These are phyloP conservation scores for Xylariaceae sp. DNA, from an alignment of 2,329 filamentous ascomycete species.

Conservation along the genomic window DNA sequence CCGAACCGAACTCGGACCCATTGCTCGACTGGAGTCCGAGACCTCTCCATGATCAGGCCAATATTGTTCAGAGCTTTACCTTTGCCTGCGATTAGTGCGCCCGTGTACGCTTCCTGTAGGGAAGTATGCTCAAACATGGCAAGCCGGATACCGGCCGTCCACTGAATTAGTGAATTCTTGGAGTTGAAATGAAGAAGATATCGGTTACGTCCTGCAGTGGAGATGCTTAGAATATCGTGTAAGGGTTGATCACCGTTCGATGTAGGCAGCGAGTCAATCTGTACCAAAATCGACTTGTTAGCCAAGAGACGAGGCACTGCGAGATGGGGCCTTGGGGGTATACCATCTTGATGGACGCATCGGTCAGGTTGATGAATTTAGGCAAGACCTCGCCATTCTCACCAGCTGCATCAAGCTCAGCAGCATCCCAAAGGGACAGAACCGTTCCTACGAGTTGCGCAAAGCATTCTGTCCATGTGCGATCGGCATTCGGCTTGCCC, in stretches of 20 bases:
- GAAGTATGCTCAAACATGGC: conserved; percentile 92
- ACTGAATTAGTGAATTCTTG: conserved; percentile 85
- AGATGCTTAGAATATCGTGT: conserved; percentile 92
- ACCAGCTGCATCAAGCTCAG: conserved; percentile 80
- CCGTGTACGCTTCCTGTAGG: conserved; percentile 93
- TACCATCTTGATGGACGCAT: conserved; percentile 98
- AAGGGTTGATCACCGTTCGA: conserved; percentile 71
- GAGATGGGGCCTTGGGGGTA: not conserved
- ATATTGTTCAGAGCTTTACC: conserved; percentile 88
- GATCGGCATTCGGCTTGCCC: conserved; percentile 76
- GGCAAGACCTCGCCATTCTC: conserved; percentile 80
- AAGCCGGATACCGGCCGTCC: conserved; percentile 90
- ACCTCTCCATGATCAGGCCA: conserved; percentile 77
- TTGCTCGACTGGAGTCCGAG: conserved; percentile 72
- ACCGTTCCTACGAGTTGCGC: conserved; percentile 94
- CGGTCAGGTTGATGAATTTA: conserved; percentile 93
- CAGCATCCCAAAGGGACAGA: conserved; percentile 90
- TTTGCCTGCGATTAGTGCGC: conserved; percentile 90
- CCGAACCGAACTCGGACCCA: conserved; percentile 96
- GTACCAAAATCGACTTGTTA: conserved; percentile 16
- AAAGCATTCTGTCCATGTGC: conserved; percentile 95
- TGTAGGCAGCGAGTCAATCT: conserved; percentile 88
- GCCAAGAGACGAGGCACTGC: not conserved
- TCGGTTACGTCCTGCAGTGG: conserved; percentile 89
- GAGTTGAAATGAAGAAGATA: conserved; percentile 97